phyloP scores from a whole-genome alignment of 2,329 filamentous ascomycete species.

The Neofusicoccum ribis region DNA sequence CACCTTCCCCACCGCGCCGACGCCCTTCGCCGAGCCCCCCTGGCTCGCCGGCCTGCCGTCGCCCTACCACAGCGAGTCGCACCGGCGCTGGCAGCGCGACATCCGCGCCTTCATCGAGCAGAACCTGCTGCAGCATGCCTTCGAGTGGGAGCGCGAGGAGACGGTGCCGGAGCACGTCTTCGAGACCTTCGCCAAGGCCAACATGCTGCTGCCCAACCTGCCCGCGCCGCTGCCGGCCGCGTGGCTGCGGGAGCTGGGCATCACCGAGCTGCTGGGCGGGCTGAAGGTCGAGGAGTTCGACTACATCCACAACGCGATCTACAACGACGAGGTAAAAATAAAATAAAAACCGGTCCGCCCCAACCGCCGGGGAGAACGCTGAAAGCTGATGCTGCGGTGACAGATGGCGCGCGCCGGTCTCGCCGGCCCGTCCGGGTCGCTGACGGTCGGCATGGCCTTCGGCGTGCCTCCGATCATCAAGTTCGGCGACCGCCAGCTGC shows the following conservation, averaged over 20 bases:
- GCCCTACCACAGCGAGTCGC: constrained; percentile 68
- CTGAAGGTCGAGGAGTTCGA: constrained; percentile 73
- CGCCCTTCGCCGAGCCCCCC: constrained; percentile 73
- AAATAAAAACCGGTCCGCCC: too few species aligned
- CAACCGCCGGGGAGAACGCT: too few species aligned
- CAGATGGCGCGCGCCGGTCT: constrained; percentile 66
- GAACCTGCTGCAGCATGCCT: constrained; percentile 61
- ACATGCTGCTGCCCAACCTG: constrained; percentile 71
- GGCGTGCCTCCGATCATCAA: constrained; percentile 71
- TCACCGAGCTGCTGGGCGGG: constrained; percentile 65
- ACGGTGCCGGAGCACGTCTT: constrained; percentile 66
- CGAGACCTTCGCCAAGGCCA: constrained; percentile 61
- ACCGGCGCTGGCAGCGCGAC: constrained; percentile 66
- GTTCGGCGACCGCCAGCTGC: constrained; percentile 62
- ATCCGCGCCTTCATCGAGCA: constrained; percentile 67
- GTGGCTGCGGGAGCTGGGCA: constrained; percentile 66
- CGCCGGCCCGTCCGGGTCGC: constrained; percentile 61
- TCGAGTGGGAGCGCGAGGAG: constrained; percentile 70
- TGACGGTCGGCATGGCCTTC: constrained; percentile 72
- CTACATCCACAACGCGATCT: constrained; percentile 70
- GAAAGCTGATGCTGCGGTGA: neutral
- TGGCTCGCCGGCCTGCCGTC: constrained; percentile 70
- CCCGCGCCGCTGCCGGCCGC: constrained; percentile 68
- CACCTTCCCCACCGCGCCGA: constrained; percentile 9
- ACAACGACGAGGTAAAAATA: constrained; percentile 59